These are phyloP conservation scores for Fusarium denticulatum DNA, from an alignment of 2,329 filamentous ascomycete genomes.

Conservation along the genomic window DNA sequence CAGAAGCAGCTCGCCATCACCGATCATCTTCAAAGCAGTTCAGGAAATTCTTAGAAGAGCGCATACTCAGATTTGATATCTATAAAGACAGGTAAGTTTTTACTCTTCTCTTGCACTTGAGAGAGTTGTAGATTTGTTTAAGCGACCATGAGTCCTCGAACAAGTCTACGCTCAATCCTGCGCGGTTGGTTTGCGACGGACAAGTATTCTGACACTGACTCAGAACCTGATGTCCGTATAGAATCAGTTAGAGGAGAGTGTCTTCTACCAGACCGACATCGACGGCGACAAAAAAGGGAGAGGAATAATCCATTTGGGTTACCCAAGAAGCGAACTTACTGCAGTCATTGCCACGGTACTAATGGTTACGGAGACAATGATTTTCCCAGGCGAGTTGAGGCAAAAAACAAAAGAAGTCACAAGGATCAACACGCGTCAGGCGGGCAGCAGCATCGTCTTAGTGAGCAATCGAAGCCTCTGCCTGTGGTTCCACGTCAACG, in stretches of 20 bases:
- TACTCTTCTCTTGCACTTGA: neutral
- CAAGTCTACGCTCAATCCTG: slow-evolving; percentile 25
- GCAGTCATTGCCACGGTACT: neutral
- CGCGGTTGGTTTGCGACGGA: neutral
- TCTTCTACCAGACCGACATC: neutral
- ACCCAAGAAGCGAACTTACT: neutral
- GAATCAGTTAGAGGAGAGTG: neutral
- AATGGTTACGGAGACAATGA: neutral
- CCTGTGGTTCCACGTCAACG: slow-evolving; percentile 28
- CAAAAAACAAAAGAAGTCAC: slow-evolving; percentile 7
- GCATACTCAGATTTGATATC: neutral
- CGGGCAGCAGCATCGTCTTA: slow-evolving; percentile 2
- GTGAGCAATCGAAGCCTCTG: slow-evolving; percentile 12
- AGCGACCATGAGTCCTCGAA: slow-evolving; percentile 18
- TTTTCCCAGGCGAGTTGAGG: neutral
- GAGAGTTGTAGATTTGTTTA: slow-evolving; percentile 4
- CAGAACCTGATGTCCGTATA: slow-evolving; percentile 1
- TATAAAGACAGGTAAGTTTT: slow-evolving; percentile 8
- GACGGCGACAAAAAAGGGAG: neutral
- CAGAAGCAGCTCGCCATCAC: slow-evolving; percentile 6
- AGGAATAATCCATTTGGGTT: neutral
- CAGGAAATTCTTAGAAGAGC: neutral
- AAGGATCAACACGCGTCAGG: slow-evolving; percentile 17
- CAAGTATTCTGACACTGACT: slow-evolving; percentile 21
- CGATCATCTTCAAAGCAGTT: neutral